Evolutionary conservation across 345 rosid genomes (phyloP), one percentile per base, ranked within the genome.

Genomic region (Clarkia xantiana): DNA sequence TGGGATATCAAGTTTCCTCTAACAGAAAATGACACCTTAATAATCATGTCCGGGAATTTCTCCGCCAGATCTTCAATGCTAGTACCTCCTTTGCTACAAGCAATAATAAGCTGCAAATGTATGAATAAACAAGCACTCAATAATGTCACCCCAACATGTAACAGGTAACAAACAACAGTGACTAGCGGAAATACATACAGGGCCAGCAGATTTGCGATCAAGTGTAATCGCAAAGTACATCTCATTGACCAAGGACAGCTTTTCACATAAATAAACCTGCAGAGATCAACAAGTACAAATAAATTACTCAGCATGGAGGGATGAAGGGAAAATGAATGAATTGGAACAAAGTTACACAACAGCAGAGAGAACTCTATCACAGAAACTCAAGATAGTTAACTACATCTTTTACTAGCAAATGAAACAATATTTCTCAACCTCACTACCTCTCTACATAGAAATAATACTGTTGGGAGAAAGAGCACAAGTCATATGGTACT

Each of bases 41-140:
- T 76, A 56, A 93, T 87, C 95, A 93, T 82, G 66, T 87, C 81
- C 42, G 97, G 99, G 65, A 76, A 93, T 62, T 93, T 93, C 71
- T 87, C 97, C 12, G 97, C 97, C 51, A 93, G 97, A 67, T 93
- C 99, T 70, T 93, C 99, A 67, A 93, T 93, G 71, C 99, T 87
- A 74, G 99, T 93, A 60, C 99, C 97, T 50, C 97, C 99, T 62
- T 87, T 84, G 45, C 78, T 84, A 61, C 97, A 93, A 50, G 94
- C 86, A 63, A 93, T 93, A 46, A 93, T 93, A 52, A 93, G 66
- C 99, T 93, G 79, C 54, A 59, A 75, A 40, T n/a, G 66, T 16
- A 55, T 25, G 43, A 15, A 45, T 13, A 48, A 10, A 17, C 0
- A 50, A 55, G 14, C 23, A 47, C 39, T 52, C 18, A 44, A 51